Evolutionary conservation across 176 grass and related monocot species (phyloP), one percentile per base, ranked within the genome.

Genomic region (Olyra latifolia): DNA sequence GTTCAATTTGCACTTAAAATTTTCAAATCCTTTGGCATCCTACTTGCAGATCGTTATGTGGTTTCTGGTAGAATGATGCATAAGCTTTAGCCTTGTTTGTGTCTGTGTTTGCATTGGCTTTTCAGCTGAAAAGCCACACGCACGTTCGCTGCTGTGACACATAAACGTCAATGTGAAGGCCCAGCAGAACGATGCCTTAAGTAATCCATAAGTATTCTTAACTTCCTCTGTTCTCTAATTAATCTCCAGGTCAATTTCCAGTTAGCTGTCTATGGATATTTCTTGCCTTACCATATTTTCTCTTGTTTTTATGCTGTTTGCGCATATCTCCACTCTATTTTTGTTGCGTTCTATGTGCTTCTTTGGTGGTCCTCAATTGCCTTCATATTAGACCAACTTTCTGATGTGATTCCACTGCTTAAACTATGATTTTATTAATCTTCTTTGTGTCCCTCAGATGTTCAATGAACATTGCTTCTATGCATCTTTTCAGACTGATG

Each of bases 231-330:
- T 23, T 63, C 20, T 86, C 6, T 74, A 82, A 47, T 66, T 30
- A 68, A 82, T 50, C 38, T 49, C 19, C 71, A 87, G 86, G 66
- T 84, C 81, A 64, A 43, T 89, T 91, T 64, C 62, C 71, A 56
- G 83, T n/a, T 89, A 62, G 78, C 83, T 10, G 62, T 85, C 17
- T 82, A 82, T 82, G 92, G 80, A 57, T 55, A 87, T 75, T 91
- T 85, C 64, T 71, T 87, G 69, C 80, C 85, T 76, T 62, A 71
- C 76, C 85, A 91, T 76, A 77, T 91, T 68, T 85, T 91, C 24
- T 89, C 84, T 28, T 78, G 55, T 54, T 90, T 90, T 29, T 78
- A 90, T 85, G 91, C 56, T 46, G 46, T 90, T 40, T 93, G 77
- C 71, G 76, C 88, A 42, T 86, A 90, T 74, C 72, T 84, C 43